phyloP scores from a whole-genome alignment of 768 basidiomycete species.

The Candolleomyces efflorescens region DNA sequence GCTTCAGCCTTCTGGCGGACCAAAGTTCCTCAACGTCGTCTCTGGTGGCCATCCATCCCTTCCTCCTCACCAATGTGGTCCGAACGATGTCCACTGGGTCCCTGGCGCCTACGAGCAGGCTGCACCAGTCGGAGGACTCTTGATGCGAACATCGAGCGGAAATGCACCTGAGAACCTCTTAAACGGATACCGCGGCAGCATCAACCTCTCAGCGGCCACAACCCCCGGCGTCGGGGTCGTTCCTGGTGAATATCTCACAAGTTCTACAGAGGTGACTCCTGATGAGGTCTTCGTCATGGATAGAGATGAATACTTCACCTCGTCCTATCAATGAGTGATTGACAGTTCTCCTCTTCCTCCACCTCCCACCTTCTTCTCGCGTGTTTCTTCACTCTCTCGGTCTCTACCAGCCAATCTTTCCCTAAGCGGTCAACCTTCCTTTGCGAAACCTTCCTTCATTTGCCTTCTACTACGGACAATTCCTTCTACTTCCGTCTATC shows the following conservation, averaged over 20 bases:
- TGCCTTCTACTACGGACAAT: background rate
- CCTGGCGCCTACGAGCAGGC: background rate
- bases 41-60: background rate
- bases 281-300: constrained; percentile 24
- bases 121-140: background rate
- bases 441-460: background rate
- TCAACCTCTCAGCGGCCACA: too few relatives aligned
- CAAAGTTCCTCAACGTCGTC: background rate
- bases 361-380: background rate
- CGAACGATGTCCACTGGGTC: background rate
- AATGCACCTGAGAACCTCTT: background rate
- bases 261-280: constrained; percentile 10
- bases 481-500: too few relatives aligned
- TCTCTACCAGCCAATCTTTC: too few relatives aligned
- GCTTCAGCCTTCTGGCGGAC: constrained; percentile 4
- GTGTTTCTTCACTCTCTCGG: background rate
- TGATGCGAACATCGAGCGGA: background rate
- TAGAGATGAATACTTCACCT: constrained; percentile 21
- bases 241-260: constrained; percentile 5
- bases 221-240: background rate
- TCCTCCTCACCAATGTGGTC: background rate
- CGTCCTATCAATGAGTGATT: constrained; percentile 8
- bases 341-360: background rate
- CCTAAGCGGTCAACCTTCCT: background rate
- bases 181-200: too few relatives aligned